Percentiles rank a stretch among this genome's conserved stretches.
Evolutionary conservation across 2,329 filamentous ascomycete species (phyloP).

Genomic region (Phaeoacremonium minimum): DNA sequence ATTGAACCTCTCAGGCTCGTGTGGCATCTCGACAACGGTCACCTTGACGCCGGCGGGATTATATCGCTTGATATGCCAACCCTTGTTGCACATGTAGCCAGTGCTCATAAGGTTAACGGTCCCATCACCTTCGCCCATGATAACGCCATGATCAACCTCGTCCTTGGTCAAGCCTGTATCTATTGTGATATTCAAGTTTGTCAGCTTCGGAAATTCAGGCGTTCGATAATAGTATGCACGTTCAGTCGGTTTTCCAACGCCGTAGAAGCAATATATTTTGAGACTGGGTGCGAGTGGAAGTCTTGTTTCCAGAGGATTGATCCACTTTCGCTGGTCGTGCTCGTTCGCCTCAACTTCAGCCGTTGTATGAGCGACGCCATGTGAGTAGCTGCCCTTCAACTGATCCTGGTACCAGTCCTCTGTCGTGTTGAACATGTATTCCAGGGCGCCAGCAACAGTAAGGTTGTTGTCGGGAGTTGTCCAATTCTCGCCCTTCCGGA

Average conservation of each 20-base stretch:
- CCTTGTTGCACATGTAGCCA: slow-evolving; percentile 95
- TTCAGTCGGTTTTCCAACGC: slow-evolving; percentile 89
- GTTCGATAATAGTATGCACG: slow-evolving; percentile 84
- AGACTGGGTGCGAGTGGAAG: slow-evolving; percentile 82
- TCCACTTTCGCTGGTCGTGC: slow-evolving; percentile 76
- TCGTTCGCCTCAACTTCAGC: slow-evolving; percentile 81
- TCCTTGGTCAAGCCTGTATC: slow-evolving; percentile 59
- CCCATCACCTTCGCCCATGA: slow-evolving; percentile 93
- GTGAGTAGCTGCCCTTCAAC: slow-evolving; percentile 73
- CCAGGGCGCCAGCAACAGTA: slow-evolving; percentile 72
- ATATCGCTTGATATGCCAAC: slow-evolving; percentile 90
- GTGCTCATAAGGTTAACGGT: slow-evolving; percentile 89
- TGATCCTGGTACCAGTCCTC: slow-evolving; percentile 83
- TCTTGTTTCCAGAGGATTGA: slow-evolving; percentile 82
- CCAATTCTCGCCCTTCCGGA: slow-evolving; percentile 62
- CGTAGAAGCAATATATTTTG: slow-evolving; percentile 98
- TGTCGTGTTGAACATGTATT: slow-evolving; percentile 72
- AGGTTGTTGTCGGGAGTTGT: slow-evolving; percentile 68
- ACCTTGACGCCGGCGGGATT: slow-evolving; percentile 82
- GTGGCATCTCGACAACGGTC: slow-evolving; percentile 90
- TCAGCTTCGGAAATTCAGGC: slow-evolving; percentile 59
- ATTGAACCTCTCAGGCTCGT: slow-evolving; percentile 90
- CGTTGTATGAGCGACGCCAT: slow-evolving; percentile 77
- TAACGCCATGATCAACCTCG: slow-evolving; percentile 78
- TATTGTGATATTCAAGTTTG: slow-evolving; percentile 69